These are phyloP conservation scores for Tulasnella sp. DNA, from an alignment of 768 basidiomycete genomes.

Conservation along the genomic window DNA sequence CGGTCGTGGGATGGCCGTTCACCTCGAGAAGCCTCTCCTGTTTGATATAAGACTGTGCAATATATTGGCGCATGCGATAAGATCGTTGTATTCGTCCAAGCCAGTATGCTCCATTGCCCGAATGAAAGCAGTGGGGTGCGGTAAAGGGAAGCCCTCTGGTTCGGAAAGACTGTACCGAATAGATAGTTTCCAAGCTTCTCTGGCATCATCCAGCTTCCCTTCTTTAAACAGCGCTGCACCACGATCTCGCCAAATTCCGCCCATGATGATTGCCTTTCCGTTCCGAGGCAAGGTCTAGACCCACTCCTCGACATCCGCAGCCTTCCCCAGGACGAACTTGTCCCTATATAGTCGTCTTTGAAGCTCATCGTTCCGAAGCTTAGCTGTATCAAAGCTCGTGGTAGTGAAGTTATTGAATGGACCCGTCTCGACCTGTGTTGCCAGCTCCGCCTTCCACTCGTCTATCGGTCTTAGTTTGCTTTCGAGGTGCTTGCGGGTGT, in stretches of 20 bases:
- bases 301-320: not conserved
- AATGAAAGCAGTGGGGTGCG: not conserved
- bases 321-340: not conserved
- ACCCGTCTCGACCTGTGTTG: not conserved
- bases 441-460: not conserved
- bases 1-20: not conserved
- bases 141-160: not conserved
- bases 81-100: not conserved
- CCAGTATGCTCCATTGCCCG: not conserved
- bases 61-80: conserved; percentile 11
- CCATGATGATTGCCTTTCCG: not conserved
- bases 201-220: not conserved
- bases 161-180: not conserved
- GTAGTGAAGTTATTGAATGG: not conserved
- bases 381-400: not conserved
- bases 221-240: not conserved
- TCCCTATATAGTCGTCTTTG: not conserved
- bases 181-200: not conserved
- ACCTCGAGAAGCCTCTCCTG: not conserved
- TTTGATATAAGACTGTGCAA: not conserved
- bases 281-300: not conserved
- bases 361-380: not conserved
- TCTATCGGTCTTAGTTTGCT: not conserved
- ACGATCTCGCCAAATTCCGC: not conserved
- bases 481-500: not conserved